These are phyloP conservation scores for Trichosporon asahii DNA, from an alignment of 1,284 basidiomycete species.

Conservation along the genomic window DNA sequence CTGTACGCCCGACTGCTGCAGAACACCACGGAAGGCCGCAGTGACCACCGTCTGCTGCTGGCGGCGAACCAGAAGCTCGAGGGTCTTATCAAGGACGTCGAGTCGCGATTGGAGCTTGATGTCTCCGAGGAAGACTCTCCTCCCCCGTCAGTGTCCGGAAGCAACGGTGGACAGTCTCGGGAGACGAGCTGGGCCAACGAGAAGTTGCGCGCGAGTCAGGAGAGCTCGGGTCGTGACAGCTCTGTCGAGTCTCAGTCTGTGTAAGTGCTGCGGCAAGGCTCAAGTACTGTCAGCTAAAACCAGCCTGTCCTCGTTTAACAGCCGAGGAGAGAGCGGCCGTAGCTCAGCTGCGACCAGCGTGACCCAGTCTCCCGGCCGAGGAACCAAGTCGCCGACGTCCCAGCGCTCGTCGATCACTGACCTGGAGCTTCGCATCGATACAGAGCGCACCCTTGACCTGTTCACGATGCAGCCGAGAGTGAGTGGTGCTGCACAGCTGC, in stretches of 20 bases:
- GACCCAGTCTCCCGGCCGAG: constrained; percentile 37
- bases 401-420: constrained; percentile 59
- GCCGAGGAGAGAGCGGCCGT: constrained; percentile 39
- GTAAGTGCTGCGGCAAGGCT: constrained; percentile 26
- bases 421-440: constrained; percentile 75
- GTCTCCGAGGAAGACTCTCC: constrained; percentile 39
- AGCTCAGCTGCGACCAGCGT: constrained; percentile 42
- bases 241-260: constrained; percentile 41
- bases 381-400: constrained; percentile 24
- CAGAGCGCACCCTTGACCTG: constrained; percentile 79
- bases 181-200: constrained; percentile 38
- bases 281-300: constrained; percentile 18
- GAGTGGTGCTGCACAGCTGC: no score
- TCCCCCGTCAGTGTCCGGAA: not conserved
- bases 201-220: constrained; percentile 37
- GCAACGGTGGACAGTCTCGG: constrained; percentile 22
- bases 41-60: constrained; percentile 77
- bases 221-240: constrained; percentile 42
- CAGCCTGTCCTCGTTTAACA: constrained; percentile 46
- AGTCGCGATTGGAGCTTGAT: constrained; percentile 57
- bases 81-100: constrained; percentile 64
- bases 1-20: constrained; percentile 83
- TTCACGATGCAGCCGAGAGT: constrained; percentile 96
- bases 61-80: constrained; percentile 80
- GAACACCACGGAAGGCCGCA: constrained; percentile 80